Base-by-base conservation (phyloP, 78 protist genomes). In the Cavenderia fasciculata region DNA sequence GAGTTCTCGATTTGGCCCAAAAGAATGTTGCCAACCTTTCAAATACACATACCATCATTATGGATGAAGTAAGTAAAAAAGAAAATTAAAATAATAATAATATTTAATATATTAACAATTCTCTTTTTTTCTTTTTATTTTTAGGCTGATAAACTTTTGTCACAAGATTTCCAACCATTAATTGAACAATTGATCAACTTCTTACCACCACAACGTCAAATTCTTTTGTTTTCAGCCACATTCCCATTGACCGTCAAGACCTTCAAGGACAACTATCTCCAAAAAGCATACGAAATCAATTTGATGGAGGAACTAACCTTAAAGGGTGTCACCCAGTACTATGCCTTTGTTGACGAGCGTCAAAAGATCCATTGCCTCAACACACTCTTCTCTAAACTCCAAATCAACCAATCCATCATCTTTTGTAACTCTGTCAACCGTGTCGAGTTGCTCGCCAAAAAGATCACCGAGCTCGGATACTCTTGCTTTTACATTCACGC, bases 401-500 rank as follows among this genome's bases (percentile, higher is more conserved):
- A 95, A 61, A 97, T 99, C 97, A 97, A 98, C 94, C 99, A 99
- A 90, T 95, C 96, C 47, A 98, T 99, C 94, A 99, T 99, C 72
- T 99, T 99, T 73, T 98, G 99, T 94, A 98, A 97, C 74, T 74
- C 95, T 54, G 97, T 94, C 65, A 97, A 96, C 73, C 96, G 99
- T 34, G 99, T 98, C 40, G 99, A 97, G 78, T 95, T 97, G 3
- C 94, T 99, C 6, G 99, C 99, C 18, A 90, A 92, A 77, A 96
- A 97, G 91, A 96, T 73, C 95, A 97, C 95, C 29, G 94, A 96
- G 47, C 87, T 95, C 49, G 98, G 99, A 19, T 97, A 91, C 90
- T 96, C 99, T n/a, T 98, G 99, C 96, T 98, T 92, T 86, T 98
- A 96, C 94, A 98, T 98, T 74, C 99, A 99, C 89, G 96, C 99